These are phyloP conservation scores for Tuber calosporum DNA, from an alignment of 495 filamentous ascomycete genomes.

Conservation along the genomic window DNA sequence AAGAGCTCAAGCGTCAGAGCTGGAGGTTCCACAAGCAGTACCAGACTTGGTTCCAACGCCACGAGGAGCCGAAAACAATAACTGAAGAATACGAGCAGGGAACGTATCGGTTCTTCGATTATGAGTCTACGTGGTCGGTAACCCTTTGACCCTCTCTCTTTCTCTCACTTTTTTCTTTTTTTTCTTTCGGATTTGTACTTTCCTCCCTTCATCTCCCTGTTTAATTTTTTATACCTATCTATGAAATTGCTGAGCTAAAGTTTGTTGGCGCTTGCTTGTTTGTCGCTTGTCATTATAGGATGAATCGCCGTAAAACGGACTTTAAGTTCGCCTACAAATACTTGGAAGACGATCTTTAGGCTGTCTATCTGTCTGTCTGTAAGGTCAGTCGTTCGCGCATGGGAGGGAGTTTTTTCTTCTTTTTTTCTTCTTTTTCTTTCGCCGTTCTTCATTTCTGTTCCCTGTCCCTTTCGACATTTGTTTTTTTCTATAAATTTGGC, in stretches of 20 bases:
- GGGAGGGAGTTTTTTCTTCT: conserved; percentile 8
- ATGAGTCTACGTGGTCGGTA: conserved; percentile 95
- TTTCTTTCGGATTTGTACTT: conserved; percentile 7
- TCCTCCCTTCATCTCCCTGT: conserved; percentile 4
- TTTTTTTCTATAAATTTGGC: not conserved
- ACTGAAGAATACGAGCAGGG: conserved; percentile 98
- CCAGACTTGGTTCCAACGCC: conserved; percentile 97
- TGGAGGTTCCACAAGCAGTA: conserved; percentile 99
- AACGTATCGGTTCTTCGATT: conserved; percentile 98
- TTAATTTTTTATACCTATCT: conserved; percentile 11
- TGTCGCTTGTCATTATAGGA: conserved; percentile 55
- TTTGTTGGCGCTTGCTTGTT: conserved; percentile 28
- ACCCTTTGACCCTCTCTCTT: no score
- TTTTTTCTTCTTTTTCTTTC: conserved; percentile 13
- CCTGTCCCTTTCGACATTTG: conserved; percentile 9
- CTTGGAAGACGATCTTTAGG: conserved; percentile 79
- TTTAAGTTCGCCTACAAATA: conserved; percentile 99
- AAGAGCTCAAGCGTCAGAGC: conserved; percentile 89
- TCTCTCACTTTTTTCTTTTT: no score
- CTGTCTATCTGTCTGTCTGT: conserved; percentile 1
- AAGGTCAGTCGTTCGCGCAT: not conserved
- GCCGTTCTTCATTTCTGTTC: conserved; percentile 6
- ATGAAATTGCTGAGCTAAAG: conserved; percentile 6
- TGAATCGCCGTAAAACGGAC: conserved; percentile 97
- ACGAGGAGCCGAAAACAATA: conserved; percentile 96